Evolutionary conservation across 352 stramenopile genomes (phyloP), one percentile per base, ranked within the genome.

Genomic region (Phytophthora cactorum): DNA sequence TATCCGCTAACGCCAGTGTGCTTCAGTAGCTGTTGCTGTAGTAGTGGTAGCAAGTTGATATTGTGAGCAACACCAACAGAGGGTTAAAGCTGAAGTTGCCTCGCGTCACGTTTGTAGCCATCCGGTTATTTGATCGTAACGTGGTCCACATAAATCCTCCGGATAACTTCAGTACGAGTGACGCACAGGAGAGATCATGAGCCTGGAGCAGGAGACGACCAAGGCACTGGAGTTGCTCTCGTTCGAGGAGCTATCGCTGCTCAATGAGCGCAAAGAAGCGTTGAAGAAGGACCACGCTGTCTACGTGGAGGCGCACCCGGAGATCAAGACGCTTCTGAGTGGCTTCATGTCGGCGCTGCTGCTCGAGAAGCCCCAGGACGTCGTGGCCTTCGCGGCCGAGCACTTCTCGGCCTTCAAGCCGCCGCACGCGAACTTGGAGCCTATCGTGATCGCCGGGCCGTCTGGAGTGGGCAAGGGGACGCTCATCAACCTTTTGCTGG

Each of bases 381-480:
- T 97, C 46, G 59, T 93, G 52, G 65, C 73, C 12, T 97, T 96
- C 63, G 90, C 90, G 3, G 76, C 82, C 51, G 72, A 80, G 28
- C 88, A 96, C 68, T 97, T 97, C 61, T 78, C 84, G 14, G 77
- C 77, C n/a, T 89, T 89, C 68, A 80, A 89, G 64, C 78, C 86
- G 46, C 70, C 76, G 31, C 71, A 80, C 51, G 66, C 74, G 3
- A 68, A 84, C 82, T 68, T 93, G 17, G 56, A 78, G 57, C 95
- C 96, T 29, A 73, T 98, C 11, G 92, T 98, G 52, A 93, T 98
- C 56, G 88, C 90, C 25, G 96, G 89, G 15, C 95, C 90, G 11
- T 97, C 84, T 38, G 93, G 95, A 6, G 95, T 98, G 4, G 96
- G 96, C 53, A 99, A 99, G 75, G 96, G 96, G 46, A 99, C 97